Percentiles rank a stretch among this genome's conserved stretches.
Conservation (phyloP, 495 filamentous ascomycete genomes). For the Cryomyces minteri region DNA sequence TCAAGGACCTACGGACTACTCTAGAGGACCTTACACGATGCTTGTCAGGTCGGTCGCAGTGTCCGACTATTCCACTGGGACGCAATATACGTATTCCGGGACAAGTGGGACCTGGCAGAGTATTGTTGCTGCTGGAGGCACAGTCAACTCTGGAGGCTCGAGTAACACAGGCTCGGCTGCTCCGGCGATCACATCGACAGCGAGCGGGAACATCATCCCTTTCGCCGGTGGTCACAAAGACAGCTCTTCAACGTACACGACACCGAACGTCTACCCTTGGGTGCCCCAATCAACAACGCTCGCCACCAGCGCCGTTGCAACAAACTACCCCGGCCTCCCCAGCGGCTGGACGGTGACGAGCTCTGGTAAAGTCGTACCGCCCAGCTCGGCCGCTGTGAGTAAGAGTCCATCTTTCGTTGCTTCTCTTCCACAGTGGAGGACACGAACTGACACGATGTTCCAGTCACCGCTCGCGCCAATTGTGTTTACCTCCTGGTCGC, state of each 20-base stretch:
- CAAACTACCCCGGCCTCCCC: conserved; percentile 35
- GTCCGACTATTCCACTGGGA: conserved; percentile 81
- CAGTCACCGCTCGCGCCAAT: neutral
- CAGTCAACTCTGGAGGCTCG: conserved; percentile 34
- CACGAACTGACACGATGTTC: conserved; percentile 25
- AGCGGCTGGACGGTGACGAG: conserved; percentile 58
- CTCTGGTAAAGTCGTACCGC: conserved; percentile 47
- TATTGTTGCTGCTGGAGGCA: conserved; percentile 60
- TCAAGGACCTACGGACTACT: conserved; percentile 62
- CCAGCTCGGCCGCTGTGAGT: conserved; percentile 31
- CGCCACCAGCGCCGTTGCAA: conserved; percentile 19
- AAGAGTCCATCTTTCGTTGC: conserved; percentile 9
- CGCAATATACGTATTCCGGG: conserved; percentile 61
- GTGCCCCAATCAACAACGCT: conserved; percentile 22
- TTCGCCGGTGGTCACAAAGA: conserved; percentile 47
- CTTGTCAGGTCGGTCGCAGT: conserved; percentile 54
- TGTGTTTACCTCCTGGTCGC: conserved; percentile 27
- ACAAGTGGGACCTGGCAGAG: conserved; percentile 57
- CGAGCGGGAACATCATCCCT: conserved; percentile 35
- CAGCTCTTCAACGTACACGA: conserved; percentile 22
- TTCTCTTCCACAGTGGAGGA: conserved; percentile 6
- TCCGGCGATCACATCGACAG: conserved; percentile 35
- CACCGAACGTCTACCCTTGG: conserved; percentile 45
- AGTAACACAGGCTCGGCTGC: conserved; percentile 24
- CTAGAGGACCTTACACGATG: conserved; percentile 71